Conservation (phyloP, 352 stramenopile species). For the Phytophthora europaea region DNA sequence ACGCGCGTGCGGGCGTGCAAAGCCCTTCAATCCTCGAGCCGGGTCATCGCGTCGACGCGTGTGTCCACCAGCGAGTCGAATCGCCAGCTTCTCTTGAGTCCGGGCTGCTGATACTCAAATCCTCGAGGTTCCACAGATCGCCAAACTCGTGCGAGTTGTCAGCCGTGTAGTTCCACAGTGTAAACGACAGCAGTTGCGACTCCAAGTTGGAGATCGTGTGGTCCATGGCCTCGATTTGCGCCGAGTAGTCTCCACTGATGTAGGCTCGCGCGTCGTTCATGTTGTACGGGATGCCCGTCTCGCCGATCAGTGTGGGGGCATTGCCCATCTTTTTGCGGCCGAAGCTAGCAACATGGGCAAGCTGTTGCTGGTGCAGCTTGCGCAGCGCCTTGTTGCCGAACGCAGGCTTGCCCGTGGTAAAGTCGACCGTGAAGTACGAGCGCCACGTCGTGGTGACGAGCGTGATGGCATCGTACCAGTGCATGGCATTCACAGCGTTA, state of each 20-base stretch:
- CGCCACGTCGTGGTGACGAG: conserved; percentile 77
- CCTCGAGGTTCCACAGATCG: conserved; percentile 87
- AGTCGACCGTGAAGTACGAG: conserved; percentile 79
- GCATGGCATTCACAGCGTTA: conserved; percentile 80
- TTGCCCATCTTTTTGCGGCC: conserved; percentile 49
- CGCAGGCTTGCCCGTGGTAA: conserved; percentile 54
- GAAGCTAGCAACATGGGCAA: conserved; percentile 61
- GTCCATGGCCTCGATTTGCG: conserved; percentile 64
- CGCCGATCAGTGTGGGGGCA: conserved; percentile 64
- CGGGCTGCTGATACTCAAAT: conserved; percentile 82
- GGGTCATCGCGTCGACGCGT: conserved; percentile 45
- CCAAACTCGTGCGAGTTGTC: conserved; percentile 79
- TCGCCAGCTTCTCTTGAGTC: conserved; percentile 34
- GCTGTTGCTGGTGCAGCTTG: conserved; percentile 62
- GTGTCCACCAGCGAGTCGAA: conserved; percentile 45
- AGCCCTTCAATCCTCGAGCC: conserved; percentile 58
- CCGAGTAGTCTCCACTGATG: conserved; percentile 53
- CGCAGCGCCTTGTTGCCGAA: conserved; percentile 69
- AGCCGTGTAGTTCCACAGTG: conserved; percentile 90
- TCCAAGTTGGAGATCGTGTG: conserved; percentile 71
- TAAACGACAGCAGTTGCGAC: conserved; percentile 77
- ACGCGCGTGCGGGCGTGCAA: conserved; percentile 65
- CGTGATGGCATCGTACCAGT: conserved; percentile 93
- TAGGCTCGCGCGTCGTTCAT: conserved; percentile 55
- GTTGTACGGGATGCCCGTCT: conserved; percentile 73